Conservation (phyloP, 495 filamentous ascomycete genomes). For the Penicillium crystallinum region DNA sequence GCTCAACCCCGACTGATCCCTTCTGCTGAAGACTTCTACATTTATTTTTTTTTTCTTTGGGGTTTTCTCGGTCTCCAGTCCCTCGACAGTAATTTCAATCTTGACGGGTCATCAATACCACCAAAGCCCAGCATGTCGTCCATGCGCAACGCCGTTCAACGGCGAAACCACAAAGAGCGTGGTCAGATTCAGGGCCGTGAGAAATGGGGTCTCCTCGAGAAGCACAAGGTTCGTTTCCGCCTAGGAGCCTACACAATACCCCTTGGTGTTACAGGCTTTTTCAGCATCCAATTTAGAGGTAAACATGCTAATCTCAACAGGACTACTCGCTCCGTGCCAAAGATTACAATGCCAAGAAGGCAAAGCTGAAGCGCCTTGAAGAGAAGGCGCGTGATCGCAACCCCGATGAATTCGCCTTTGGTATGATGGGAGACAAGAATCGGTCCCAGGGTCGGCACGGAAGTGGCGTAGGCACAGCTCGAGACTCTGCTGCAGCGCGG, state of each 20-base stretch:
- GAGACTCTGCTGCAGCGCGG: slow-evolving; percentile 32
- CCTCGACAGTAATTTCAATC: not conserved
- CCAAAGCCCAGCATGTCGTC: slow-evolving; percentile 59
- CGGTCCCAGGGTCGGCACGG: slow-evolving; percentile 55
- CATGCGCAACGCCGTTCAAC: slow-evolving; percentile 73
- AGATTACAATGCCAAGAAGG: slow-evolving; percentile 83
- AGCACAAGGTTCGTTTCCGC: slow-evolving; percentile 61
- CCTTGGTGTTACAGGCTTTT: not conserved
- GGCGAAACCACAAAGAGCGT: slow-evolving; percentile 78
- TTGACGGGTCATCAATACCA: not conserved
- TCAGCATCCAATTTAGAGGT: not conserved
- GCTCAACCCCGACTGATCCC: slow-evolving; percentile 8
- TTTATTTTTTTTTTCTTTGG: not conserved
- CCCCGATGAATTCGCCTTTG: slow-evolving; percentile 94
- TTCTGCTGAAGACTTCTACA: not conserved
- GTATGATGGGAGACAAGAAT: slow-evolving; percentile 63
- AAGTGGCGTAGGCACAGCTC: slow-evolving; percentile 41
- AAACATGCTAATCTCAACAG: slow-evolving; percentile 34
- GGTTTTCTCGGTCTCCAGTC: not conserved
- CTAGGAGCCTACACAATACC: not conserved
- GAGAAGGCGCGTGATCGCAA: slow-evolving; percentile 83
- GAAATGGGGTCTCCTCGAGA: slow-evolving; percentile 82
- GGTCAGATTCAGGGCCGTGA: slow-evolving; percentile 76
- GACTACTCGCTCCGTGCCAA: slow-evolving; percentile 89
- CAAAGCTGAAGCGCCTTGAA: slow-evolving; percentile 68